phyloP scores from a whole-genome alignment of 495 filamentous ascomycete genomes.

The Penicillium riverlandense region DNA sequence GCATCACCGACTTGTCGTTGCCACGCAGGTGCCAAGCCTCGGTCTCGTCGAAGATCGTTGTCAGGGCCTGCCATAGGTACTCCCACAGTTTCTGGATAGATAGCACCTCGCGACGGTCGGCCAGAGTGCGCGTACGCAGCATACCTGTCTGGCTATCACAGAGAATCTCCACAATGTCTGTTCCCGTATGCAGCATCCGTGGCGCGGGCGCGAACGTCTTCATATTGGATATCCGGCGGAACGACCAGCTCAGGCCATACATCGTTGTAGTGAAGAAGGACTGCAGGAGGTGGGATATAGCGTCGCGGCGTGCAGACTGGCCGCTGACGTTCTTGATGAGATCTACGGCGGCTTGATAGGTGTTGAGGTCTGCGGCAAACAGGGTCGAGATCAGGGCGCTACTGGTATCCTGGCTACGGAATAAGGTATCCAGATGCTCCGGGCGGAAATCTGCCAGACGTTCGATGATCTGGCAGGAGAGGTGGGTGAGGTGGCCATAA shows the following conservation, averaged over 20 bases:
- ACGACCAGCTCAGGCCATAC: constrained; percentile 53
- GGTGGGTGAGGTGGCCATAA: constrained; percentile 59
- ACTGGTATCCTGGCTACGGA: constrained; percentile 52
- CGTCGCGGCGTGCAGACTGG: constrained; percentile 63
- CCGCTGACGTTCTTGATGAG: constrained; percentile 72
- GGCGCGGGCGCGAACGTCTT: constrained; percentile 60
- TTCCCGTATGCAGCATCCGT: constrained; percentile 63
- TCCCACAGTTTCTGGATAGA: constrained; percentile 73
- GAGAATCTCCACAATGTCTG: constrained; percentile 71
- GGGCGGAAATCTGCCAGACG: constrained; percentile 67
- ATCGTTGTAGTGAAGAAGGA: constrained; percentile 55
- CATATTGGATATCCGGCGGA: constrained; percentile 47
- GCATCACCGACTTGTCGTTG: constrained; percentile 66
- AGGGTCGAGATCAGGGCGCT: constrained; percentile 63
- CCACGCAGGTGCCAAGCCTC: constrained; percentile 67
- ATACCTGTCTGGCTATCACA: constrained; percentile 77
- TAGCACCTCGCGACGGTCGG: constrained; percentile 52
- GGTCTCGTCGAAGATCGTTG: constrained; percentile 74
- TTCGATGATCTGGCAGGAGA: constrained; percentile 66
- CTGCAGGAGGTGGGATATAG: constrained; percentile 62
- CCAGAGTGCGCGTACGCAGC: constrained; percentile 55
- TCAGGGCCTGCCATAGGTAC: constrained; percentile 68
- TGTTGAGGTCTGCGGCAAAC: constrained; percentile 59
- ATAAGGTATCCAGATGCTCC: constrained; percentile 56
- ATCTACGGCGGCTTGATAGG: constrained; percentile 68